Conservation (phyloP, 2,329 filamentous ascomycete genomes). For the Talaromyces sp. region DNA sequence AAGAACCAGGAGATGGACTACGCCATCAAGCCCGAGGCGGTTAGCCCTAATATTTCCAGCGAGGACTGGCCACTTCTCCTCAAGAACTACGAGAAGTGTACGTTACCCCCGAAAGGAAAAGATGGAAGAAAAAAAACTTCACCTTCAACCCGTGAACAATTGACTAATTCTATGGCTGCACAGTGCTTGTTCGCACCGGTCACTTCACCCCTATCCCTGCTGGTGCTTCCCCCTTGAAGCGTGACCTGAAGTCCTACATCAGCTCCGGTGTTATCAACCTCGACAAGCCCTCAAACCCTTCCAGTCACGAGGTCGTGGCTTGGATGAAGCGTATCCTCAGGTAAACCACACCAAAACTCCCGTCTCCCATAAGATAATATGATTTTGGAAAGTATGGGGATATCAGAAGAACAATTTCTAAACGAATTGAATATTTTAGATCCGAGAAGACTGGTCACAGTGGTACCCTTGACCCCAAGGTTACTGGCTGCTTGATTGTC, state of each 20-base stretch:
- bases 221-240: conserved; percentile 86
- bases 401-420: conserved; percentile 16
- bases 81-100: conserved; percentile 94
- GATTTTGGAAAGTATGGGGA: background rate
- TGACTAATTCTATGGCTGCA: conserved; percentile 14
- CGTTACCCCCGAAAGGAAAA: conserved; percentile 22
- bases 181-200: conserved; percentile 84
- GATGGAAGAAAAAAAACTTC: conserved; percentile 7
- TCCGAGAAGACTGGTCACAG: conserved; percentile 98
- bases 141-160: conserved; percentile 3
- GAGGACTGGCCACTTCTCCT: conserved; percentile 90
- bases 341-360: conserved; percentile 50
- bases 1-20: conserved; percentile 70
- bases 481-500: conserved; percentile 92
- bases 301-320: conserved; percentile 96
- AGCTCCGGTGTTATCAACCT: conserved; percentile 98
- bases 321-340: conserved; percentile 98
- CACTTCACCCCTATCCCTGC: conserved; percentile 97
- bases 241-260: conserved; percentile 96
- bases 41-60: conserved; percentile 76
- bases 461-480: conserved; percentile 96
- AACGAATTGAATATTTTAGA: conserved; percentile 46
- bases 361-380: background rate
- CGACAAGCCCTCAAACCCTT: conserved; percentile 96
- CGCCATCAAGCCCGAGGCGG: conserved; percentile 88